phyloP scores from a whole-genome alignment of 2,329 filamentous ascomycete genomes.

The Penicillium sp. region DNA sequence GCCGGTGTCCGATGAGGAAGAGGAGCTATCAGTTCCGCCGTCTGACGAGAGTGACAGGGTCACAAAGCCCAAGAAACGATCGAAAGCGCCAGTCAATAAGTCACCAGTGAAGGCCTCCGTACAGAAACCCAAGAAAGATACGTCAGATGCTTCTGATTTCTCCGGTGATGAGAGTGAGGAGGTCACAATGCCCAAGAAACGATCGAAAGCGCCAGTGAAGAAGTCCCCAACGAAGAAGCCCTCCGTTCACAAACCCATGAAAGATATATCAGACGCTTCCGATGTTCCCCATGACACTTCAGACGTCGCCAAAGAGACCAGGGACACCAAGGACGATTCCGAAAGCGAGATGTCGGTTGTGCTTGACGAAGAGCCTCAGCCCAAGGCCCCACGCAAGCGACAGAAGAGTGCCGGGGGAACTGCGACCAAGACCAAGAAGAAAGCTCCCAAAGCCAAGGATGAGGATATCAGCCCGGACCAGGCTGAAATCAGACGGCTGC shows the following conservation, averaged over 20 bases:
- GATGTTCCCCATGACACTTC: conserved; percentile 14
- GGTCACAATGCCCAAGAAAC: conserved; percentile 17
- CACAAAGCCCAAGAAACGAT: conserved; percentile 16
- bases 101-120: neutral
- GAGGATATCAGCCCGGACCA: conserved; percentile 54
- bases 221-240: conserved; percentile 8
- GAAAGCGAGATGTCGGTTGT: conserved; percentile 64
- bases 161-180: conserved; percentile 20
- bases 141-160: conserved; percentile 2
- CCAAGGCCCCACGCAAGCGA: conserved; percentile 50
- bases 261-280: neutral
- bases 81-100: conserved; percentile 2
- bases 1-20: conserved; percentile 21
- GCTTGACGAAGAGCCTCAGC: conserved; percentile 63
- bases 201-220: conserved; percentile 3
- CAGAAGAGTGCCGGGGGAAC: conserved; percentile 25
- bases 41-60: conserved; percentile 20
- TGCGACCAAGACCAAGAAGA: conserved; percentile 30
- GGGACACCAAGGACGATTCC: conserved; percentile 42
- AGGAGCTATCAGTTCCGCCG: conserved; percentile 6
- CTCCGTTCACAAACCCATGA: conserved; percentile 1
- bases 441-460: conserved; percentile 37
- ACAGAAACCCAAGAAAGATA: conserved; percentile 5
- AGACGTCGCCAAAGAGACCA: conserved; percentile 11
- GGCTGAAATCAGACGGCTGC: conserved; percentile 76